Conservation (phyloP, 1,284 basidiomycete genomes). For the Exsudoporus floridanus region DNA sequence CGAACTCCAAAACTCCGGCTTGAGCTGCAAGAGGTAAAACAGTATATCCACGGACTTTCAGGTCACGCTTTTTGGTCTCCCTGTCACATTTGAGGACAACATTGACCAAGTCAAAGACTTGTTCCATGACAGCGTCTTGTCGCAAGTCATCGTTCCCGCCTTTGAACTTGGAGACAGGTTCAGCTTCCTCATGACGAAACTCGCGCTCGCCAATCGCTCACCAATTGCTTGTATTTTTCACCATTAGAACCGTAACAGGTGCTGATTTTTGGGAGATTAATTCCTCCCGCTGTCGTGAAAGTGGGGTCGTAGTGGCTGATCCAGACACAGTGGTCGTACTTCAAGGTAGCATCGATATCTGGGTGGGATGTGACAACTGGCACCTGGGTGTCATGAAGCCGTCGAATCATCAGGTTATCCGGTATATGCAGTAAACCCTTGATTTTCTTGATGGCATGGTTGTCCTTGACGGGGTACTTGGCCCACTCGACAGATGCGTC, state of each 20-base stretch:
- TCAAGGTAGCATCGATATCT: conserved; percentile 68
- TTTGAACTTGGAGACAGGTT: conserved; percentile 70
- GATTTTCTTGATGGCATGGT: conserved; percentile 25
- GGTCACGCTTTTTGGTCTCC: conserved; percentile 70
- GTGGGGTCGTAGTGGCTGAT: conserved; percentile 60
- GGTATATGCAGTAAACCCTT: conserved; percentile 41
- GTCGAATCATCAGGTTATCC: conserved; percentile 43
- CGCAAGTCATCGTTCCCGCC: conserved; percentile 88
- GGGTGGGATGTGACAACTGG: conserved; percentile 80
- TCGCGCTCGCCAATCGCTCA: conserved; percentile 40
- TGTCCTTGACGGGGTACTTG: conserved; percentile 49
- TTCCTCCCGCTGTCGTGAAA: conserved; percentile 76
- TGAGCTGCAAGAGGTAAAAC: conserved; percentile 83
- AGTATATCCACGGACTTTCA: conserved; percentile 83
- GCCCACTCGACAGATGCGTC: conserved; percentile 84
- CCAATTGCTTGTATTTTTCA: conserved; percentile 75
- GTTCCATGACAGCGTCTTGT: conserved; percentile 99
- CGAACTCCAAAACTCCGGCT: conserved; percentile 91
- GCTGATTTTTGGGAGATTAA: conserved; percentile 83
- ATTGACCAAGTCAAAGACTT: conserved; percentile 93
- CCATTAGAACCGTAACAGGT: conserved; percentile 73
- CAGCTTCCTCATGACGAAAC: neutral
- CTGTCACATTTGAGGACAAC: conserved; percentile 72
- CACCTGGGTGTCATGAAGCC: conserved; percentile 58
- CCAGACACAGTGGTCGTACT: conserved; percentile 68